Base-by-base conservation (phyloP, 2,329 filamentous ascomycete species). In the Cryoendolithus antarcticus region DNA sequence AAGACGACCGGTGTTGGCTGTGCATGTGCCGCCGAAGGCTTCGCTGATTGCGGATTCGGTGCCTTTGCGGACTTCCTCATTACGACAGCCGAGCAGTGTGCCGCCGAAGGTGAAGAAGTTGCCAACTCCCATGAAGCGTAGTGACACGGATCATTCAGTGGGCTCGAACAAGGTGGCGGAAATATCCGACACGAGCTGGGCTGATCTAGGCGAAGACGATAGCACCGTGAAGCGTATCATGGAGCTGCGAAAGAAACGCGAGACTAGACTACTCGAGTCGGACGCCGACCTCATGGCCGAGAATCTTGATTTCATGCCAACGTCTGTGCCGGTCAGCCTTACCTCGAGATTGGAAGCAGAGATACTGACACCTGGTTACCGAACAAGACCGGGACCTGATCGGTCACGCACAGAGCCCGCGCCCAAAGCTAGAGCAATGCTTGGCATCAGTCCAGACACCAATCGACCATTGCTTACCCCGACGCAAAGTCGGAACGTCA, bases 171-270 rank as follows among this genome's bases (percentile, higher is more conserved):
- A 41, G 10, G 41, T 48, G 21, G 44, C 57, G 34, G 50, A 51
- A 9, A 55, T 59, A 32, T 46, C 53, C 6, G 57, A 57, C 39
- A 50, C 50, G 43, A 50, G 55, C 48, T 48, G 51, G 50, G 54
- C 51, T n/a, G 58, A 59, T 36, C 45, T 61, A 33, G 58, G 56
- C 15, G 57, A 64, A 37, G 55, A 61, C 34, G 58, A 62, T 35
- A 70, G 74, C 21, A 73, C 74, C 31, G 74, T 77, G 5, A 71
- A 69, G 28, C 68, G 68, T 40, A 78, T 78, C 37, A 66, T 68
- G 49, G 65, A 78, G 48, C 54, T 78, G 27, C 70, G 71, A 50
- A 67, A 72, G 47, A 70, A 72, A 44, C 72, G 74, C 46, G 63
- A 72, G 55, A 64, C 66, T 49, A 66, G 72, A 43, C 67, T 74